phyloP scores from a whole-genome alignment of 2,329 filamentous ascomycete species.

The Dactylellina haptotyla region DNA sequence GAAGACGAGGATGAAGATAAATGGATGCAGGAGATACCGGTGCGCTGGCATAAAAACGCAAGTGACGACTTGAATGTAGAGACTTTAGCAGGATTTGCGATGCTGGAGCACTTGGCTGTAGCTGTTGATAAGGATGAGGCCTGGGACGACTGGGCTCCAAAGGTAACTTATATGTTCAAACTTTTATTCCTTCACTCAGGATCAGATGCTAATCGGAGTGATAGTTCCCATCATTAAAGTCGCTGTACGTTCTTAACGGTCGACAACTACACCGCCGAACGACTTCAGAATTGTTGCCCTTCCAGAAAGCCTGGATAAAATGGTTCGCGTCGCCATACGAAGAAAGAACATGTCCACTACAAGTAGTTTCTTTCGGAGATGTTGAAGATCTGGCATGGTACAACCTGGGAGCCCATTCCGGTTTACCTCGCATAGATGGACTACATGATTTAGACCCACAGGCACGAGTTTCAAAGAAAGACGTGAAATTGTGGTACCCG shows the following conservation, averaged over 20 bases:
- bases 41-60: neutral
- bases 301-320: neutral
- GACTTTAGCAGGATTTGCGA: neutral
- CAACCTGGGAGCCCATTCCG: neutral
- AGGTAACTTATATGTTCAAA: too few relatives aligned
- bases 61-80: neutral
- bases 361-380: neutral
- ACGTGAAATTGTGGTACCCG: neutral
- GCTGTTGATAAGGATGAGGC: neutral
- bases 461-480: neutral
- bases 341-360: neutral
- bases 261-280: neutral
- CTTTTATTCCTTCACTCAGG: neutral
- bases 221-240: slow-evolving; percentile 1
- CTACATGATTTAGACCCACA: neutral
- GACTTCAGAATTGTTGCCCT: neutral
- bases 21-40: neutral
- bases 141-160: neutral
- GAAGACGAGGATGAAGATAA: neutral
- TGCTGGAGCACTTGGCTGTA: neutral
- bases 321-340: neutral
- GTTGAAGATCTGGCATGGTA: neutral
- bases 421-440: neutral
- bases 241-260: neutral
- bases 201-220: neutral